Percentiles rank a stretch among this genome's conserved stretches.
Conservation (phyloP, 305 asterid genomes). For the Rubia peregrina region DNA sequence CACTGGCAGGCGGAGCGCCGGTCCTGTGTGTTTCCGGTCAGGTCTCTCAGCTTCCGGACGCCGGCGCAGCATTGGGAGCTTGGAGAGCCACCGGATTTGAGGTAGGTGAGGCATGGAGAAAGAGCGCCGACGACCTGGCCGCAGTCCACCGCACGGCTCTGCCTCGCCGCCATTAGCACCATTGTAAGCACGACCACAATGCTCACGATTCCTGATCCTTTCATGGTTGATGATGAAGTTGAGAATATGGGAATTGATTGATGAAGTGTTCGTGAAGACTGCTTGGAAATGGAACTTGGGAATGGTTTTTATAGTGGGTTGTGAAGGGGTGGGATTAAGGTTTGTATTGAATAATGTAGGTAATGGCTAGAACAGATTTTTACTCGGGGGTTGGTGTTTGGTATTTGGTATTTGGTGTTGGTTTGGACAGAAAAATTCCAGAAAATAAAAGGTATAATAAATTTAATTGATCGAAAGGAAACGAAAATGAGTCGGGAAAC, state of each 20-base stretch:
- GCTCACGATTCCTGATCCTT: not conserved
- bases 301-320: constrained; percentile 5
- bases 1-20: not conserved
- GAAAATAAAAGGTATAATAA: too few relatives aligned
- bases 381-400: too few relatives aligned
- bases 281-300: not conserved
- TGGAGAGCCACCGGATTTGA: not conserved
- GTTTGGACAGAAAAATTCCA: too few relatives aligned
- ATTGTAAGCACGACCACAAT: not conserved
- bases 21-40: not conserved
- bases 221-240: not conserved
- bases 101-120: not conserved
- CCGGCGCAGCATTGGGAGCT: not conserved
- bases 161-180: not conserved
- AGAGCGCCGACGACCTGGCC: not conserved
- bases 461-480: too few relatives aligned
- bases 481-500: too few relatives aligned
- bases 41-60: not conserved
- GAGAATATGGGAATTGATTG: not conserved
- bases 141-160: not conserved
- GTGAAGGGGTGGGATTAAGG: too few relatives aligned
- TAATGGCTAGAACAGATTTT: too few relatives aligned
- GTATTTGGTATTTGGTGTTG: too few relatives aligned
- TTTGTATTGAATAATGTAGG: too few relatives aligned
- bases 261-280: too few relatives aligned